Evolutionary conservation across 305 asterid genomes (phyloP).

Genomic region (Euphrasia arctica): DNA sequence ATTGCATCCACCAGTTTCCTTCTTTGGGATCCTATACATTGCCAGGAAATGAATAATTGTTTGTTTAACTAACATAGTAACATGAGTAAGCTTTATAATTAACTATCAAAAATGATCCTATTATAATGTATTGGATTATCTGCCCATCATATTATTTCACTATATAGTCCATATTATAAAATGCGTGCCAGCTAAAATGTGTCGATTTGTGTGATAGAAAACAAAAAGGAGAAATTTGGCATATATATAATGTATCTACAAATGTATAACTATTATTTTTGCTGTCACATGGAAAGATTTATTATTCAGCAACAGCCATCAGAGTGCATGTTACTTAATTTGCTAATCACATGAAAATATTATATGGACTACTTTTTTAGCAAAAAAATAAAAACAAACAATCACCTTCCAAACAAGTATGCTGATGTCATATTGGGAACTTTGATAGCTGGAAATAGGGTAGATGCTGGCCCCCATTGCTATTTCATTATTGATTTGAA

Average conservation of each 20-base stretch:
- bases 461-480: conserved; percentile 68
- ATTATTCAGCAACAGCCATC: too few species aligned
- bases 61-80: not conserved
- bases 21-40: conserved; percentile 47
- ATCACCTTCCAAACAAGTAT: conserved; percentile 72
- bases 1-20: conserved; percentile 78
- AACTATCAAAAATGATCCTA: not conserved
- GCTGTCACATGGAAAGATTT: not conserved
- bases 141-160: conserved; percentile 15
- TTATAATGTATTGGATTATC: not conserved
- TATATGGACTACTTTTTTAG: not conserved
- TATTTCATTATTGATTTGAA: conserved; percentile 59
- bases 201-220: conserved; percentile 26
- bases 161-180: conserved; percentile 18
- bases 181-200: conserved; percentile 32
- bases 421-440: conserved; percentile 65
- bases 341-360: not conserved
- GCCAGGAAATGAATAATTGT: conserved; percentile 1
- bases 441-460: conserved; percentile 45
- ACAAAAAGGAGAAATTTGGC: conserved; percentile 34
- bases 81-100: not conserved
- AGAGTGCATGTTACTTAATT: too few species aligned
- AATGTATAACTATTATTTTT: conserved; percentile 4
- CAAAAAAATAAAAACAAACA: conserved; percentile 15
- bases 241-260: conserved; percentile 41